Conservation (phyloP, 1,284 basidiomycete genomes). For the Pseudozyma tsukubaensis region DNA sequence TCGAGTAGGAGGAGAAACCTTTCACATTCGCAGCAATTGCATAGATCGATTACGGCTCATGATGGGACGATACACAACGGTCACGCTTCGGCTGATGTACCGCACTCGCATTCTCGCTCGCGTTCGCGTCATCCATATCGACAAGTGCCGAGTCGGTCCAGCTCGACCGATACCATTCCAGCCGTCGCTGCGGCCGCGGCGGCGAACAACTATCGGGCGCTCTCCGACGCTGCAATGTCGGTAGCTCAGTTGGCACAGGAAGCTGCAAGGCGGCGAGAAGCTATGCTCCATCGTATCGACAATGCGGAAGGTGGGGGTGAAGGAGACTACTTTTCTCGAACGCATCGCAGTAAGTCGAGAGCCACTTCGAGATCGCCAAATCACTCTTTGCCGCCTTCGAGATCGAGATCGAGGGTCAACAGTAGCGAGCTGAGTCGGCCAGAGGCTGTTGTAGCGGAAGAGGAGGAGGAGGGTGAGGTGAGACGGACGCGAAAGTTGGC, state of each 20-base stretch:
- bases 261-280: conserved; percentile 35
- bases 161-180: no score
- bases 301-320: conserved; percentile 10
- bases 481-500: conserved; percentile 5
- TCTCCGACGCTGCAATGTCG: conserved; percentile 49
- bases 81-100: no score
- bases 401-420: conserved; percentile 28
- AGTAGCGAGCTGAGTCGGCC: conserved; percentile 20
- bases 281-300: conserved; percentile 25
- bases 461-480: neutral
- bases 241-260: conserved; percentile 55
- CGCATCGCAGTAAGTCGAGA: conserved; percentile 28
- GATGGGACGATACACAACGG: neutral
- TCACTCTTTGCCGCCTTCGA: conserved; percentile 17
- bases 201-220: conserved; percentile 44
- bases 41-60: neutral
- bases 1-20: conserved; percentile 20
- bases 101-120: conserved; percentile 15
- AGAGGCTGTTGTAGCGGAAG: neutral
- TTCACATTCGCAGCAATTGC: conserved; percentile 23
- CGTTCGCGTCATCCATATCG: conserved; percentile 18
- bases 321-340: conserved; percentile 37
- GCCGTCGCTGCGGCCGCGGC: conserved; percentile 10
- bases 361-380: conserved; percentile 20
- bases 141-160: no score